Evolutionary conservation across 2,329 filamentous ascomycete species (phyloP), one percentile per base, ranked within the genome.

Genomic region (Fusarium luffae): DNA sequence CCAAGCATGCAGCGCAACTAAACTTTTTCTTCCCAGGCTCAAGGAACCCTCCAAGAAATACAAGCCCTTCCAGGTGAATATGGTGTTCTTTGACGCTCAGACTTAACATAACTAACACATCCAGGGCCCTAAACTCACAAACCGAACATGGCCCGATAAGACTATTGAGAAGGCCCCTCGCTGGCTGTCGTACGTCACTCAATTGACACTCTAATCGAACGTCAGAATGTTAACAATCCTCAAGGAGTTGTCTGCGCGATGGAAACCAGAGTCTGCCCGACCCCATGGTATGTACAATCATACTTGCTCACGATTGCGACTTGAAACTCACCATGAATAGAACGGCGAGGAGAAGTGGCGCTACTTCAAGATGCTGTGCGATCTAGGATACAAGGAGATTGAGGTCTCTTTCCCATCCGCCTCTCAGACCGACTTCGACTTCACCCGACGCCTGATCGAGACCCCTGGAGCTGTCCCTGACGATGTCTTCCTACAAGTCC

Each of bases 351-450:
- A 98, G 85, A 98, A 98, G 83, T 96, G 92, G 89, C 85, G 86
- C 66, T 98, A 94, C 86, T 98, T 98, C 85, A 90, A 94, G 82
- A 97, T 97, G 93, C 89, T 98, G 56, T 89, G 91, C 76, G 90
- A 95, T 66, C 86, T 98, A 51, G 95, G 96, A 74, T 98, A 97
- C 86, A 98, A 98, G 83, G 95, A 98, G 82, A 98, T 98, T 71
- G 95, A 98, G 79, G 92, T 98, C 21, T 96, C 94, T 7, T 98
- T 97, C 82, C 95, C 95, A 51, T 97, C 94, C 1, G 94, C 95
- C 16, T 97, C 94, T 41, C 92, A 97, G 78, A 97, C 92, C 76
- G 96, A 98, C 83, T 98, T 94, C 84, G 93, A 97, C 84, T 98
- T 98, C 78, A 97, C 94, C 42, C 88, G 93, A 72, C 89, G 91